Base-by-base conservation (phyloP, 129 eudicot genomes). In the Gnaphalium uliginosum region DNA sequence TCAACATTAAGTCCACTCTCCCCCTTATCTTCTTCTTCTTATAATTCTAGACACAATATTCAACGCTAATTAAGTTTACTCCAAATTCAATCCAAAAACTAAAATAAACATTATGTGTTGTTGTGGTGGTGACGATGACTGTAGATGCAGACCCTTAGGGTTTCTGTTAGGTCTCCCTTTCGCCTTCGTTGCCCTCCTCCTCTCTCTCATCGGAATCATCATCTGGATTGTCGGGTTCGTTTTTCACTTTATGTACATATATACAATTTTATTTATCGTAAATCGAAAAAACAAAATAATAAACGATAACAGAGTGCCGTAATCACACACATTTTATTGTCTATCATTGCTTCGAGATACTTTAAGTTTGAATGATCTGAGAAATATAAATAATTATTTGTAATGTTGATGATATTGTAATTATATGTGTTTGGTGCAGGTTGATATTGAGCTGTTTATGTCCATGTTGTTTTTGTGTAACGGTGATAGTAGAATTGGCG, bases 141-240 rank as follows among this genome's bases (percentile, higher is more conserved):
- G 91, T 39, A 60, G 81, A 73, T 90, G 96, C 79, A 74, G 92
- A 57, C 96, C 96, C 2, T 58, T 90, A 48, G 96, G 96, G 27
- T 90, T 90, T 75, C 86, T 90, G 3, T 72, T 90, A 59, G 96
- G 96, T 58, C 89, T 90, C 23, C 96, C 96, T 41, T 90, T 90
- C 67, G 96, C 96, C 68, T 82, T 90, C 53, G 83, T 90, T n/a
- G 65, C 89, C 30, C 96, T 90, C 60, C 68, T 90, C 37, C 87
- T 90, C 80, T 77, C 96, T 54, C 43, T 90, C 72, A 73, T 90
- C 74, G 96, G 96, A 25, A 84, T 87, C 71, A 74, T 88, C 63
- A 83, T 90, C 78, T 90, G 96, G 96, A 84, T 90, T 73, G 87
- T 90, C 71, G 96, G 96, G 93, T 90, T 15, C 17, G 68, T 85